A percentile compares a stretch with the other conserved stretches of the same genome.
Conservation (phyloP, 805 yeast species). For the Nadsonia fulvescens region DNA sequence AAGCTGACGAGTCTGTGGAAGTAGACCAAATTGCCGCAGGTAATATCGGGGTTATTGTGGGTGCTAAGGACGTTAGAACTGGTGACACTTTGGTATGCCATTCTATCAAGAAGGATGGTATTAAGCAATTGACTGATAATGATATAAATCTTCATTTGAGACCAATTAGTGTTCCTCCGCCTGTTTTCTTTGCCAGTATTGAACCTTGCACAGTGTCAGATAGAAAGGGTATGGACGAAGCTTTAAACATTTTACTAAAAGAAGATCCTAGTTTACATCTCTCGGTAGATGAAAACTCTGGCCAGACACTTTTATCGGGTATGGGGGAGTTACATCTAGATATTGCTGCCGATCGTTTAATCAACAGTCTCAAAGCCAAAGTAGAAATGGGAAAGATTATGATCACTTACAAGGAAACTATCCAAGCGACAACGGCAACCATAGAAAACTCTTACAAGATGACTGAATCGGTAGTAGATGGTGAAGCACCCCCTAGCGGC, state of each 20-base stretch:
- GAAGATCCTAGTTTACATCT: conserved; percentile 84
- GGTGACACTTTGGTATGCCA: conserved; percentile 79
- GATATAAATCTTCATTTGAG: conserved; percentile 33
- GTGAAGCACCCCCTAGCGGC: too few relatives aligned
- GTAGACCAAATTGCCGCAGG: conserved; percentile 50
- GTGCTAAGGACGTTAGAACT: conserved; percentile 53
- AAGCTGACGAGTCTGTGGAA: conserved; percentile 71
- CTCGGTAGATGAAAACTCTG: conserved; percentile 59
- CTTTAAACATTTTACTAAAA: conserved; percentile 44
- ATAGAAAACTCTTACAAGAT: too few relatives aligned
- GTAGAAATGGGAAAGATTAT: conserved; percentile 67
- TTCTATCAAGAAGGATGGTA: conserved; percentile 31
- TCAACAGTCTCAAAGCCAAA: conserved; percentile 69
- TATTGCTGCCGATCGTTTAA: conserved; percentile 60
- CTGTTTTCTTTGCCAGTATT: conserved; percentile 72
- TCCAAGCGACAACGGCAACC: too few relatives aligned
- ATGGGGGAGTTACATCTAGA: conserved; percentile 97
- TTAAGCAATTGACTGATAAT: conserved; percentile 26
- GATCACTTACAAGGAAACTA: conserved; percentile 77
- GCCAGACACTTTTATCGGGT: conserved; percentile 78
- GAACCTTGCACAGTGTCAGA: conserved; percentile 79
- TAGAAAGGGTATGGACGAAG: conserved; percentile 49
- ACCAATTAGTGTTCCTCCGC: conserved; percentile 79
- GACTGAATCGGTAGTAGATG: too few relatives aligned
- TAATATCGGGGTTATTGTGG: conserved; percentile 79